A percentile compares a stretch with the other conserved stretches of the same genome.
phyloP scores from a whole-genome alignment of 2,329 filamentous ascomycete genomes.

The Zymoseptoria tritici region DNA sequence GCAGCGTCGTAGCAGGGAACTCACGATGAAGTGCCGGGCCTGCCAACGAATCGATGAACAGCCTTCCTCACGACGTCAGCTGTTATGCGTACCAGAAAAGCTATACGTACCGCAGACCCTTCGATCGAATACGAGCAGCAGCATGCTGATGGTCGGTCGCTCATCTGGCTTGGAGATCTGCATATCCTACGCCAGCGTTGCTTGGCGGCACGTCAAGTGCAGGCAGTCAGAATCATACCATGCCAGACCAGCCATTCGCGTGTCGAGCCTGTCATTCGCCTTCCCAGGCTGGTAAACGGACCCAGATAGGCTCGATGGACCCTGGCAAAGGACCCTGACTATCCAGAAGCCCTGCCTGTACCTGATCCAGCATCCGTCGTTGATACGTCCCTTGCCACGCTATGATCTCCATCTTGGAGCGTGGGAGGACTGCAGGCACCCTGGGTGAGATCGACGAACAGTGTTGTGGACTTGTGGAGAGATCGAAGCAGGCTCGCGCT shows the following conservation, averaged over 20 bases:
- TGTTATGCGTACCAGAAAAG: not conserved
- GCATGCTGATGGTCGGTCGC: not conserved
- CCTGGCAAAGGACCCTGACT: not conserved
- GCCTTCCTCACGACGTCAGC: not conserved
- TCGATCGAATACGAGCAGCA: not conserved
- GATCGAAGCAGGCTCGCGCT: not conserved
- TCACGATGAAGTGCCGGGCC: not conserved
- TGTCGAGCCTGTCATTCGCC: not conserved
- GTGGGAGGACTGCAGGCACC: not conserved
- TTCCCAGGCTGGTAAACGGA: not conserved
- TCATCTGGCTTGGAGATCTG: not conserved
- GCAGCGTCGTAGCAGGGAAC: not conserved
- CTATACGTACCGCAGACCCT: not conserved
- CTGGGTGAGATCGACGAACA: not conserved
- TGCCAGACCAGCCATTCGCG: not conserved
- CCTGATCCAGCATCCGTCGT: not conserved
- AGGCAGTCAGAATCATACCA: not conserved
- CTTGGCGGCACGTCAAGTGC: not conserved
- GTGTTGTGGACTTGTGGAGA: not conserved
- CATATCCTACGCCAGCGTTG: not conserved
- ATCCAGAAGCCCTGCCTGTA: not conserved
- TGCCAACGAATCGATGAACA: not conserved
- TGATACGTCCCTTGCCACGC: not conserved
- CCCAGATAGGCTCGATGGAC: not conserved
- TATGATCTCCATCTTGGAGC: not conserved